These are phyloP conservation scores for Phoma sp. DNA, from an alignment of 2,329 filamentous ascomycete species.

Conservation along the genomic window DNA sequence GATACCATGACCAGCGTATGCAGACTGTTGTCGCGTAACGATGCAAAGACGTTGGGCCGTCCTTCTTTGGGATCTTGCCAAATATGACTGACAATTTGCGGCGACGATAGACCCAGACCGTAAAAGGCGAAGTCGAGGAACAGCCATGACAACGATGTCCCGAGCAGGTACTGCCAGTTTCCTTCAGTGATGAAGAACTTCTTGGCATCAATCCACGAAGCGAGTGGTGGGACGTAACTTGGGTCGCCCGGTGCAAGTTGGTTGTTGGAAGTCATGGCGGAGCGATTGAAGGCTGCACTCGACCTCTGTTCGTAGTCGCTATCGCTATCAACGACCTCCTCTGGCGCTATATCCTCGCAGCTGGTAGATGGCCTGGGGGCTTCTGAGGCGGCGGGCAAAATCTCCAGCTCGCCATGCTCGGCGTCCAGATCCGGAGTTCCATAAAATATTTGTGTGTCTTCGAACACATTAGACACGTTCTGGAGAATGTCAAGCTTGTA, in stretches of 20 bases:
- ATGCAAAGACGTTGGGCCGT: constrained; percentile 29
- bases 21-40: constrained; percentile 39
- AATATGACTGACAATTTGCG: constrained; percentile 44
- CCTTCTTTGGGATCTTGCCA: constrained; percentile 30
- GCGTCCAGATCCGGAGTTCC: constrained; percentile 33
- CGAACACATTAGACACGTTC: constrained; percentile 38
- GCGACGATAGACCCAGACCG: constrained; percentile 45
- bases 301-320: constrained; percentile 32
- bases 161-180: constrained; percentile 47
- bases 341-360: constrained; percentile 36
- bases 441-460: constrained; percentile 44
- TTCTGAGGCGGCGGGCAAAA: constrained; percentile 17
- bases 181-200: constrained; percentile 44
- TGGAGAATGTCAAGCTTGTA: constrained; percentile 51
- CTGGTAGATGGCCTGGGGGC: constrained; percentile 21
- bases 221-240: constrained; percentile 54
- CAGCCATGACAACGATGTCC: constrained; percentile 46
- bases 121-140: constrained; percentile 49
- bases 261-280: background rate
- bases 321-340: constrained; percentile 34
- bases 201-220: constrained; percentile 41
- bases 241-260: constrained; percentile 46
- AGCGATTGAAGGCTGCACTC: constrained; percentile 16
- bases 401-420: constrained; percentile 41
- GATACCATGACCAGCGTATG: constrained; percentile 45